A percentile compares a stretch with the other conserved stretches of the same genome.
These are phyloP conservation scores for Pseudohalonectria lignicola DNA, from an alignment of 2,329 filamentous ascomycete species.

Conservation along the genomic window DNA sequence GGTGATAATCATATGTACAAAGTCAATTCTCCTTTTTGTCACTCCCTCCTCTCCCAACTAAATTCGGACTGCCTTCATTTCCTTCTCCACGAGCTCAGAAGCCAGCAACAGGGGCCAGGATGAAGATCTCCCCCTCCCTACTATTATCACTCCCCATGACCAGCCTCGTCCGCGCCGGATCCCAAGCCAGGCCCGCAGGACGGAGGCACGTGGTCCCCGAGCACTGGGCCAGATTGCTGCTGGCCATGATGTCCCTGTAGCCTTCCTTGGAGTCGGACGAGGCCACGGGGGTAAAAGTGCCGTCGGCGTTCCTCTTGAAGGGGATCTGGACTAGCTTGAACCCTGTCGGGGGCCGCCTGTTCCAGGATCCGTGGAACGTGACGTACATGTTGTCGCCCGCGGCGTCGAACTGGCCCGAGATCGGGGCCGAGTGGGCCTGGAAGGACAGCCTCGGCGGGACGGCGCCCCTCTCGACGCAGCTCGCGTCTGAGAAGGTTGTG, in stretches of 20 bases:
- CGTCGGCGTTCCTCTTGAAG: constrained; percentile 3
- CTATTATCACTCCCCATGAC: constrained; percentile 7
- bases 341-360: constrained; percentile 6
- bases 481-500: constrained; percentile 5
- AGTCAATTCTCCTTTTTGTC: too few species aligned
- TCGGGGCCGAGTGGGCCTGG: constrained; percentile 7
- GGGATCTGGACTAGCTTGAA: constrained; percentile 6
- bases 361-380: constrained; percentile 8
- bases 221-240: neutral
- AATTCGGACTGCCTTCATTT: too few species aligned
- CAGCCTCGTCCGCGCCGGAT: constrained; percentile 4
- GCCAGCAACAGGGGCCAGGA: constrained; percentile 1
- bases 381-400: constrained; percentile 6
- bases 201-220: constrained; percentile 4
- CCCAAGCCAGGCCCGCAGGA: constrained; percentile 6
- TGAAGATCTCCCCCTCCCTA: constrained; percentile 7
- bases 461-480: constrained; percentile 5
- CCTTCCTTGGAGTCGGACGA: constrained; percentile 1
- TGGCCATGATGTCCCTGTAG: constrained; percentile 4
- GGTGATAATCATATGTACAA: too few species aligned
- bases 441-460: constrained; percentile 5
- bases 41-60: too few species aligned
- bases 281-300: constrained; percentile 5
- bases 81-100: neutral
- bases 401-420: constrained; percentile 5